Base-by-base conservation (phyloP, 441 rosid species). In the Bruguiera hainesii region DNA sequence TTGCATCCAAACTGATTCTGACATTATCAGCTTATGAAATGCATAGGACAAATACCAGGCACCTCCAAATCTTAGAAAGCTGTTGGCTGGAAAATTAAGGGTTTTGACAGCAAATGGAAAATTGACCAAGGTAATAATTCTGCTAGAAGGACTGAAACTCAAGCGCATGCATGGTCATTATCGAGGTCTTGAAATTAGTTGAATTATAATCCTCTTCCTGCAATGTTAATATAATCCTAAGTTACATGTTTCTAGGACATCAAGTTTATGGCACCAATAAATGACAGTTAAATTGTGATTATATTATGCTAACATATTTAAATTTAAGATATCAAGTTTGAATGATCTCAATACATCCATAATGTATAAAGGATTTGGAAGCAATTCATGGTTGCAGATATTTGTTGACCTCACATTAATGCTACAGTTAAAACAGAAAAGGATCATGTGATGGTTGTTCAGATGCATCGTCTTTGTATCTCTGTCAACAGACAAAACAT, bases 21-120 rank as follows among this genome's bases (percentile, higher is more conserved):
- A 64, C 61, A 63, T 76, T 58, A 21, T 56, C 23, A 61, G 28
- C 56, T 67, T 57, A 71, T 57, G 37, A 57, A 53, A 48, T 55
- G 74, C 76, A 63, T 80, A 94, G 98, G 84, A 82, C 50, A 79
- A 88, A 70, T 75, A 75, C 76, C 67, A 56, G 70, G 76, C 80
- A 63, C 83, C 87, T 31, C 75, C 75, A 10, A 83, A 80, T 84
- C 78, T 85, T 78, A 88, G 79, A 80, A 87, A 82, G 78, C 76
- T 80, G 29, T 74, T 94, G 82, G 80, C 85, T n/a, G 80, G 89
- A 72, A 89, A 91, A 69, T 71, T 94, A 37, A 87, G 83, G 85
- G 73, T 72, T 75, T 75, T 94, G 89, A 74, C 84, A 4, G 85
- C 85, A 69, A 85, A 82, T 88, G 97, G 97, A 62, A 83, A 81